phyloP scores from a whole-genome alignment of 306 rosid genomes.

The Rosa chinensis region DNA sequence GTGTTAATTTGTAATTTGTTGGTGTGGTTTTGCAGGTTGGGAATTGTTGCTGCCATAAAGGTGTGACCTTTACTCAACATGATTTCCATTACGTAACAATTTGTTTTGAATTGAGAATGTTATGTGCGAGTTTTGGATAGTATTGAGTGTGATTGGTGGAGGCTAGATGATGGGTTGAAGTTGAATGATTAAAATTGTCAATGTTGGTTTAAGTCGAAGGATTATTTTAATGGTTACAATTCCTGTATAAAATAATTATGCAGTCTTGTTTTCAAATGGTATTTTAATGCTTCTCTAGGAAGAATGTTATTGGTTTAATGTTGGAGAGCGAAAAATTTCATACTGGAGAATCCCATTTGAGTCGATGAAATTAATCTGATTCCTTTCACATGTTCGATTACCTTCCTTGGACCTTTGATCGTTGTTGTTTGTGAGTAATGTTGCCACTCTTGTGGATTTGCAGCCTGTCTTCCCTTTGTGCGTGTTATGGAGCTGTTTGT shows the following conservation, averaged over 20 bases:
- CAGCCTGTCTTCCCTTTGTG: background rate
- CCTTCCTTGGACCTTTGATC: background rate
- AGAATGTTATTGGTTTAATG: background rate
- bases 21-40: background rate
- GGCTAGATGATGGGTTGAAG: background rate
- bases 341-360: background rate
- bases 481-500: background rate
- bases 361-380: background rate
- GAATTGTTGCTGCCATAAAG: background rate
- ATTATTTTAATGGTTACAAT: conserved; percentile 7
- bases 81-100: background rate
- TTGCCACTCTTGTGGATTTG: background rate
- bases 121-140: background rate
- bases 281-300: background rate
- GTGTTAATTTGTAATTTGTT: background rate
- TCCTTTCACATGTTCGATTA: background rate
- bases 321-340: background rate
- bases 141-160: background rate
- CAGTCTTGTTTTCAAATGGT: background rate
- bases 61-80: background rate
- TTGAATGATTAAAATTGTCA: background rate
- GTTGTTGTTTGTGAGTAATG: background rate
- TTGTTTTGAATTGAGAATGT: background rate
- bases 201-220: conserved; percentile 13
- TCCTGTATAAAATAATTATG: background rate